Base-by-base conservation (phyloP, 345 rosid species). In the Ceriops zippeliana region DNA sequence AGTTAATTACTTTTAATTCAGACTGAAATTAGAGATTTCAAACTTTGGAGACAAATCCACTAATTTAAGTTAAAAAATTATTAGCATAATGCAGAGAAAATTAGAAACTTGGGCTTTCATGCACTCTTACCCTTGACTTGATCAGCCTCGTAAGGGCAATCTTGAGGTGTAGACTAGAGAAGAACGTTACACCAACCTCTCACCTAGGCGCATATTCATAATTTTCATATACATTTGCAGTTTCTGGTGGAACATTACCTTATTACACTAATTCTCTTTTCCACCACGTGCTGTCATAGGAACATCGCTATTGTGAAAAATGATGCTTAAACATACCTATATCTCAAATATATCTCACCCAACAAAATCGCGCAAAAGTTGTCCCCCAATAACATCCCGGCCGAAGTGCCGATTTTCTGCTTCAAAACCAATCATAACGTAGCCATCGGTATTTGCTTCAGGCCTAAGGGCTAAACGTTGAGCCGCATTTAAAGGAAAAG, bases 311-410 rank as follows among this genome's bases (percentile, higher is more conserved):
- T 67, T 59, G 61, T 58, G 31, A 61, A n/a, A 4, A 53, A 56
- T 47, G 19, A 60, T 64, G 71, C 63, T 49, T 26, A 47, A 52
- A 57, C 24, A 67, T 37, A 34, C 24, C 17, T 34, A 9, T 8
- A 10, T 24, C 20, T 51, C 31, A 51, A 16, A 65, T 68, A 34
- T 17, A 21, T 58, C 22, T 87, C 86, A 91, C 49, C 97, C 97
- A 37, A 91, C 97, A 73, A 91, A 91, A 76, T 93, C 91, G 73
- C 87, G 96, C 78, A 93, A 82, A 63, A 93, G 91, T 77, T 91
- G 98, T 34, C 93, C 90, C 30, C 91, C 97, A n/a, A 83, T 83
- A 19, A 83, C 84, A 78, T 87, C 86, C 75, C 92, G 74, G 32
- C 89, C 86, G 26, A 85, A 89, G 65, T 85, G 89, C 66, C 95